These are phyloP conservation scores for Picea glauca DNA, from an alignment of 75 land plant species.

Conservation along the genomic window DNA sequence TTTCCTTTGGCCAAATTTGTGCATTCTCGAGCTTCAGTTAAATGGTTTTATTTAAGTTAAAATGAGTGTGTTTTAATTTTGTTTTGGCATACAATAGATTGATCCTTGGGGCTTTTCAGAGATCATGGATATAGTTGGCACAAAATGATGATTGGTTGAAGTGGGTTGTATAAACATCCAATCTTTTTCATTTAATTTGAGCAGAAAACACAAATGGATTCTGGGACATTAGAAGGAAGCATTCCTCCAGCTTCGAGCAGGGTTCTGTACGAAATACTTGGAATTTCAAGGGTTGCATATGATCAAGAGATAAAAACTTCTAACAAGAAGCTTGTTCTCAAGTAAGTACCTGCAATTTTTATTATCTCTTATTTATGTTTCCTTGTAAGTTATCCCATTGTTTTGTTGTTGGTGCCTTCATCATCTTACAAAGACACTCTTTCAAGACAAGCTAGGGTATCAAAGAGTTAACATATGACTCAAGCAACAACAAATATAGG, in stretches of 20 bases:
- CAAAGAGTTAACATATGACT: no score
- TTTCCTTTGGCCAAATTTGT: no score
- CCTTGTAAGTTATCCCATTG: no score
- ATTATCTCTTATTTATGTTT: not conserved
- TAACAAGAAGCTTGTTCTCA: constrained; percentile 74
- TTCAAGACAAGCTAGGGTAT: not conserved
- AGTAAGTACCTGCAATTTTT: constrained; percentile 39
- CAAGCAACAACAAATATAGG: no score
- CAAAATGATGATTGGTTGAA: no score
- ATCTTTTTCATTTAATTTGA: no score
- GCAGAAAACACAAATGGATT: not conserved
- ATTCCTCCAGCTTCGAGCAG: constrained; percentile 30
- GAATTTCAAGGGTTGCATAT: constrained; percentile 57
- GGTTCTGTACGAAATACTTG: constrained; percentile 75
- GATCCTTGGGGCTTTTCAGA: no score
- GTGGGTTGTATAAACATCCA: no score
- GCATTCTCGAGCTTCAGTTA: no score
- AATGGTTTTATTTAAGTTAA: no score
- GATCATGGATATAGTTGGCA: no score
- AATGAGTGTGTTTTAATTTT: not conserved
- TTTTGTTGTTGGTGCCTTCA: not conserved
- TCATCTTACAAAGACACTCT: not conserved
- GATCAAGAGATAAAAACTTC: constrained; percentile 82
- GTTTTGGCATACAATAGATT: constrained; percentile 1
- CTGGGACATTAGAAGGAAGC: not conserved